Evolutionary conservation across 2,329 filamentous ascomycete genomes (phyloP).

Genomic region (Sporothrix mexicana): DNA sequence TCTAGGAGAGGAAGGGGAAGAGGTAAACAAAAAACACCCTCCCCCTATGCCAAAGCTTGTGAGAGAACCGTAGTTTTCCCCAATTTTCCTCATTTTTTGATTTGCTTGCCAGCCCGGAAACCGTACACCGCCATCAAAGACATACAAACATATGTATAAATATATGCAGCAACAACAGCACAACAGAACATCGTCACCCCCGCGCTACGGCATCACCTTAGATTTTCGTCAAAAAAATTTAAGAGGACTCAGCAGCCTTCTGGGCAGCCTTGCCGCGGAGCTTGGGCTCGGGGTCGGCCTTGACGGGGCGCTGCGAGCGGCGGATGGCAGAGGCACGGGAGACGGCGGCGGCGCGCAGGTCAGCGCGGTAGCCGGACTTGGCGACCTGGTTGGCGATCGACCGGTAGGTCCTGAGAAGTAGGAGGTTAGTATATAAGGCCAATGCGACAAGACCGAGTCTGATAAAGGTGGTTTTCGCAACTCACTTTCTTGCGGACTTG

Average conservation of each 20-base stretch:
- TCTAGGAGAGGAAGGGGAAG: neutral
- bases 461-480: neutral
- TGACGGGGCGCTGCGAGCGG: slow-evolving; percentile 76
- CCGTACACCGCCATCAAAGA: slow-evolving; percentile 27
- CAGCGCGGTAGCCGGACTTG: slow-evolving; percentile 83
- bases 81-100: neutral
- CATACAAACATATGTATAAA: slow-evolving; percentile 18
- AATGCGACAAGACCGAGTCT: neutral
- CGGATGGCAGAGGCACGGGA: slow-evolving; percentile 86
- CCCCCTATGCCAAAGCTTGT: neutral
- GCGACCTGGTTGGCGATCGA: slow-evolving; percentile 80
- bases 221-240: slow-evolving; percentile 35
- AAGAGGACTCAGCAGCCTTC: slow-evolving; percentile 66
- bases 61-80: slow-evolving; percentile 2
- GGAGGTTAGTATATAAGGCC: slow-evolving; percentile 19
- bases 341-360: slow-evolving; percentile 79
- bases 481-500: slow-evolving; percentile 77
- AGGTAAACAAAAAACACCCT: slow-evolving; percentile 1
- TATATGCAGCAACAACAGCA: slow-evolving; percentile 22
- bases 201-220: neutral
- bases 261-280: slow-evolving; percentile 78
- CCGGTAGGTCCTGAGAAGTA: slow-evolving; percentile 76
- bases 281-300: slow-evolving; percentile 76
- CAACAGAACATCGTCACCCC: slow-evolving; percentile 1
- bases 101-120: slow-evolving; percentile 30